phyloP scores from a whole-genome alignment of 164 flowering plant species.

The Vitis cinerea region DNA sequence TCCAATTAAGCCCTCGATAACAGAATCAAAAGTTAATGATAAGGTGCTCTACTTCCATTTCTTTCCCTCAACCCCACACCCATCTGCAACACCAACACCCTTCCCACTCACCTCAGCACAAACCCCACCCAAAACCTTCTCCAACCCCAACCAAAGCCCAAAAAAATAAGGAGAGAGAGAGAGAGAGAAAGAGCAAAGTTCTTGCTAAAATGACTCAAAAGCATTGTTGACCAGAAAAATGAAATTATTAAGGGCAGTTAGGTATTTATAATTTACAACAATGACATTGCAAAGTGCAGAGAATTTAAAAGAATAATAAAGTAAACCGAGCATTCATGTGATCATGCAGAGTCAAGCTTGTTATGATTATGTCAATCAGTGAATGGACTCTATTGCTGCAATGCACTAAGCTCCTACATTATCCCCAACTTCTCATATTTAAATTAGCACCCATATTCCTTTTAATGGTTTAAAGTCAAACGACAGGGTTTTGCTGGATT shows the following conservation, averaged over 20 bases:
- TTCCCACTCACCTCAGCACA: too few species aligned
- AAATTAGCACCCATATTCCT: neutral
- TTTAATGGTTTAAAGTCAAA: constrained; percentile 1
- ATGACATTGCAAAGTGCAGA: neutral
- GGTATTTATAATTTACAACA: neutral
- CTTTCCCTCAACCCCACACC: too few species aligned
- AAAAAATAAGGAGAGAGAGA: too few species aligned
- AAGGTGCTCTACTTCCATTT: too few species aligned
- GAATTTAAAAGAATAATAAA: neutral
- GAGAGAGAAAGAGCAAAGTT: neutral
- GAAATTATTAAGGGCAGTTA: neutral
- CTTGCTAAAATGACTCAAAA: neutral
- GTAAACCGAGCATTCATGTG: neutral
- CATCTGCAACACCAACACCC: too few species aligned
- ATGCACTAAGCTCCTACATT: constrained; percentile 3
- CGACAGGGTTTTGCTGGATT: neutral
- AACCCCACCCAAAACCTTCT: too few species aligned
- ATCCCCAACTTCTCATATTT: neutral
- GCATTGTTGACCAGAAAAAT: neutral
- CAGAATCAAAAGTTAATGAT: too few species aligned
- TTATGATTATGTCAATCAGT: neutral
- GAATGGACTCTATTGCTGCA: neutral
- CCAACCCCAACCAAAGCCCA: too few species aligned
- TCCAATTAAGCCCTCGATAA: too few species aligned
- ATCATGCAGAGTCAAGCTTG: constrained; percentile 5